Base-by-base conservation (phyloP, 352 stramenopile genomes). In the Globisporangium middletonii region DNA sequence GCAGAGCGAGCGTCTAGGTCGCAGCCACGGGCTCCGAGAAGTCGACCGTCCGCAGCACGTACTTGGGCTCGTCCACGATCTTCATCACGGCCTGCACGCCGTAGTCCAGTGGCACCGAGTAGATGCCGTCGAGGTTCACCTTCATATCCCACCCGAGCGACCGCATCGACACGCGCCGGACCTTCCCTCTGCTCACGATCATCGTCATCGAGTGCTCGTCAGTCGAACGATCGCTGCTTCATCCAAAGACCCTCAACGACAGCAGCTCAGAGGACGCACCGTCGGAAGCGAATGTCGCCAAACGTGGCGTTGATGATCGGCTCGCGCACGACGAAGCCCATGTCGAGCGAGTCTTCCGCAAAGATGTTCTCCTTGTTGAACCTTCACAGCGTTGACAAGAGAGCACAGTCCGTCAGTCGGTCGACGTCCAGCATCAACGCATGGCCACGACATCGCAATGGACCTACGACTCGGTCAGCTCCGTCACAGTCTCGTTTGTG, bases 261-360 rank as follows among this genome's bases (percentile, higher is more conserved):
- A 33, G 8, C 2, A 2, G 18, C 12, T 9, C 6, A 8, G 12
- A n/a, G 4, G 35, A 30, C 59, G 59, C 53, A 94, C 83, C 77
- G 76, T 83, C 85, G 75, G 69, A 93, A 93, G 49, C 85, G 83
- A 58, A 95, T 95, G 68, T 95, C 83, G 41, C 85, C 85, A 60
- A 95, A 95, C 30, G 85, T 95, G 56, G 83, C 83, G 72, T 95
- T 95, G 73, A 95, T 93, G 59, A 95, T 95, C 18, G 85, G 85
- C 49, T 95, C 85, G 48, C 85, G 85, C 4, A 92, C 81, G 35
- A 95, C 73, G 63, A 88, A 95, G 48, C 85, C 85, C 83, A 95
- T 89, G 62, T 95, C 85, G 9, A 88, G 64, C 38, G 83, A 92
- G 56, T 91, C 80, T 59, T 93, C 85, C 0, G 81, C 55, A 41